Conservation (phyloP, 2,329 filamentous ascomycete species). For the Cladosporium sp. region DNA sequence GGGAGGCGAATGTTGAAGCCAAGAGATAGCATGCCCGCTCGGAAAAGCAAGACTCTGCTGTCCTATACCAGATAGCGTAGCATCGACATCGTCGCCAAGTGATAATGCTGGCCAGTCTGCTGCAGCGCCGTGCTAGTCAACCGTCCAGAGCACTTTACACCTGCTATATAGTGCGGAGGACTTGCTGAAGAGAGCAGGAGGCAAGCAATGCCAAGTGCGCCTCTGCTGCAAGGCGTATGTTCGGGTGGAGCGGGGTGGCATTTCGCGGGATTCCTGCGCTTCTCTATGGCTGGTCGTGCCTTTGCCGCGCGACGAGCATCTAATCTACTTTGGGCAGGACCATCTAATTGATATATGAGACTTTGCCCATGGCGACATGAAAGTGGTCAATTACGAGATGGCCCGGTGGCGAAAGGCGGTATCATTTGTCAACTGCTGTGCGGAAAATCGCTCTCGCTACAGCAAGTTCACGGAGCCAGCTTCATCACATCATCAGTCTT, state of each 20-base stretch:
- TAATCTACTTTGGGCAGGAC: conserved; percentile 5
- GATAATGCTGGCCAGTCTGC: background rate
- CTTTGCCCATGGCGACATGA: background rate
- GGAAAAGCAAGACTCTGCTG: background rate
- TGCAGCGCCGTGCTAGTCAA: background rate
- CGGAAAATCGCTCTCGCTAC: no score
- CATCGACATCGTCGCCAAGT: background rate
- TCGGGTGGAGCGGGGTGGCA: conserved; percentile 1
- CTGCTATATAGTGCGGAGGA: conserved; percentile 4
- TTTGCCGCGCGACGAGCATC: background rate
- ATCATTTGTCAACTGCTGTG: no score
- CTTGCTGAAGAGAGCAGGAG: conserved; percentile 9
- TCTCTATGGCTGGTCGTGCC: no score
- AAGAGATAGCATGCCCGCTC: conserved; percentile 11
- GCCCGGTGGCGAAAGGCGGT: no score
- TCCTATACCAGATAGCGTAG: background rate
- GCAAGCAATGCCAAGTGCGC: conserved; percentile 7
- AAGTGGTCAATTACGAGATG: background rate
- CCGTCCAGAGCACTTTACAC: background rate
- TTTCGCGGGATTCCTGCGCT: background rate
- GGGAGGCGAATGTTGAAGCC: background rate
- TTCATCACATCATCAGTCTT: no score
- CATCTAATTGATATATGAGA: background rate
- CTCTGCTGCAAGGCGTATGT: background rate
- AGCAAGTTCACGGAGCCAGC: no score